A percentile compares a stretch with the other conserved stretches of the same genome.
Evolutionary conservation across 2,329 filamentous ascomycete genomes (phyloP).

Genomic region (Escovopsis sp.): DNA sequence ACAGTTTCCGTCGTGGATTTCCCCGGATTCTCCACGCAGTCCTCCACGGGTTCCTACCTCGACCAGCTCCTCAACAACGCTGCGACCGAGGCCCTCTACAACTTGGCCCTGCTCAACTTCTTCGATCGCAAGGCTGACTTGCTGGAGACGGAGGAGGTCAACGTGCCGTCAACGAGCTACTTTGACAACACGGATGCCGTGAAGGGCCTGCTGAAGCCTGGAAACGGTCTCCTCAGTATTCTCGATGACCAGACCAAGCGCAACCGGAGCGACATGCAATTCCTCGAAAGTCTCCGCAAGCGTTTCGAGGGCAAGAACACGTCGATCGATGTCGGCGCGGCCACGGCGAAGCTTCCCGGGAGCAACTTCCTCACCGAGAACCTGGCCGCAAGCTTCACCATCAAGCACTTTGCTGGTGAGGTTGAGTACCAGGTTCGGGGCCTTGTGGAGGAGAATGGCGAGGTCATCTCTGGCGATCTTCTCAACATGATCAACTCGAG

Average conservation of each 20-base stretch:
- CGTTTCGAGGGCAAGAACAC: constrained; percentile 91
- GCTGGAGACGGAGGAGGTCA: constrained; percentile 86
- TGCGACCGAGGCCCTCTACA: constrained; percentile 82
- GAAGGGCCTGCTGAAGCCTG: constrained; percentile 76
- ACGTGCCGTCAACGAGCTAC: constrained; percentile 81
- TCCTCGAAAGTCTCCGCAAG: constrained; percentile 81
- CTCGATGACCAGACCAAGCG: constrained; percentile 90
- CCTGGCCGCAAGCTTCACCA: constrained; percentile 65
- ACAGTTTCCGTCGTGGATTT: constrained; percentile 94
- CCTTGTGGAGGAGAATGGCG: constrained; percentile 86
- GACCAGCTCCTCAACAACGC: constrained; percentile 94
- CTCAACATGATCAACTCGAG: constrained; percentile 86
- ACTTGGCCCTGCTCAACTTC: constrained; percentile 86
- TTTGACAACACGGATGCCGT: constrained; percentile 96
- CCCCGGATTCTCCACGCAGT: constrained; percentile 78
- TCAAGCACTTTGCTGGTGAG: constrained; percentile 92
- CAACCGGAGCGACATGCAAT: constrained; percentile 74
- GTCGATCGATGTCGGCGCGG: constrained; percentile 64
- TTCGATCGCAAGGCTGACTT: constrained; percentile 90
- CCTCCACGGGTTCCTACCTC: constrained; percentile 68
- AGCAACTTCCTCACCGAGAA: constrained; percentile 85
- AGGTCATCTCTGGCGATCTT: constrained; percentile 87
- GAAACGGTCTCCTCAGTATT: constrained; percentile 86
- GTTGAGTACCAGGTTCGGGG: constrained; percentile 85
- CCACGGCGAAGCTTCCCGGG: constrained; percentile 64